These are phyloP conservation scores for Ustilago trichophora DNA, from an alignment of 1,284 basidiomycete species.

Conservation along the genomic window DNA sequence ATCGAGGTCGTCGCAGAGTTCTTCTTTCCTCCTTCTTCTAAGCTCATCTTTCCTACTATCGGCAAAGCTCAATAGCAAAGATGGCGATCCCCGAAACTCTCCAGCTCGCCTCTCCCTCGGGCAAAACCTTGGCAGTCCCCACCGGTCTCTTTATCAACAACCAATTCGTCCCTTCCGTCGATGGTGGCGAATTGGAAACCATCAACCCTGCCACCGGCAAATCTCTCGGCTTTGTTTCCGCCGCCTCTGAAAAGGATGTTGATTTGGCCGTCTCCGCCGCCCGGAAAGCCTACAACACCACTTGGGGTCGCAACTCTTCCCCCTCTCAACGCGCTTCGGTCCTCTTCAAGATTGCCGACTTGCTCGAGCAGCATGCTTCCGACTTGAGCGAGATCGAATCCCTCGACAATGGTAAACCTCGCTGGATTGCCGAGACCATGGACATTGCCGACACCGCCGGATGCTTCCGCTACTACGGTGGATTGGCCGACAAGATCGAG, in stretches of 20 bases:
- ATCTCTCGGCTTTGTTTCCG: constrained; percentile 48
- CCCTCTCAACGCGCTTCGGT: constrained; percentile 71
- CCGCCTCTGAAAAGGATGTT: constrained; percentile 47
- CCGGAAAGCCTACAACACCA: constrained; percentile 46
- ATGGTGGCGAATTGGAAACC: constrained; percentile 41
- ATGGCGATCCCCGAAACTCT: constrained; percentile 41
- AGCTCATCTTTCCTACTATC: no score
- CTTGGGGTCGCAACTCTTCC: constrained; percentile 46
- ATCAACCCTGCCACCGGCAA: constrained; percentile 53
- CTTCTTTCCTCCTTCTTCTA: no score
- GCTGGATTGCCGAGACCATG: constrained; percentile 72
- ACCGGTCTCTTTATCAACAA: constrained; percentile 58
- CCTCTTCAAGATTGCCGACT: constrained; percentile 74
- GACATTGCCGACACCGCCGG: constrained; percentile 77
- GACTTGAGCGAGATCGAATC: constrained; percentile 70
- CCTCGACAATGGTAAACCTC: constrained; percentile 82
- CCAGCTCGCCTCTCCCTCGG: constrained; percentile 61
- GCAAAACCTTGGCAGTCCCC: constrained; percentile 43
- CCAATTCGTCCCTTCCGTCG: constrained; percentile 44
- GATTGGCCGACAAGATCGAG: no score
- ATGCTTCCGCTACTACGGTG: constrained; percentile 73
- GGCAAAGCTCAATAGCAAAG: constrained; percentile 1
- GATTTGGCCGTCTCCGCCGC: constrained; percentile 54
- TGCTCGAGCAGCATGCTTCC: constrained; percentile 77
- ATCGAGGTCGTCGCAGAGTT: no score